Base-by-base conservation (phyloP, 2,329 filamentous ascomycete genomes). In the Cladosporium austrohemisphaericum region DNA sequence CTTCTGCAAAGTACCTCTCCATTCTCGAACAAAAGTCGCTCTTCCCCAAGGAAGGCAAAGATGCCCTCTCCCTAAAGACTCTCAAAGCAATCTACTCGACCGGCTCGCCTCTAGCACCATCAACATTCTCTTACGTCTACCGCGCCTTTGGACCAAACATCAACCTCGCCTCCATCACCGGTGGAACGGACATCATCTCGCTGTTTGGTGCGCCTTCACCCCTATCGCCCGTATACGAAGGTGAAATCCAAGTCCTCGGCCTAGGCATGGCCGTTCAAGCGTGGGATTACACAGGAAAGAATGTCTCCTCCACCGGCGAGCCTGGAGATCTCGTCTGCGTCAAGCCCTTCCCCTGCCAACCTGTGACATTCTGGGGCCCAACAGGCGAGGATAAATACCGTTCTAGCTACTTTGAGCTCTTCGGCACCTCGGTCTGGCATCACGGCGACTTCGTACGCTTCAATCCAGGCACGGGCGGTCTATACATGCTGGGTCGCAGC, bases 181-280 rank as follows among this genome's bases (percentile, higher is more conserved):
- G 93, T 29, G 93, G 92, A 41, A 97, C 92, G 3, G 93, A 98
- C 65, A 97, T 97, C 60, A 88, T 97, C 56, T 95, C 91, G 1
- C 80, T 97, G 26, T 98, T 97, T 62, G 92, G 91, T 35, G 85
- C 88, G 0, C 87, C 90, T 0, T 92, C 85, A 49, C 74, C 73
- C 1, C 64, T 77, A 3, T 59, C 70, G 6, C 72, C 74, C 8
- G 74, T 77, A 22, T 73, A 74, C 58, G 67, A 69, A 50, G 74
- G 74, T 53, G 74, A 77, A 49, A 76, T 77, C 44, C 74, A 77
- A 58, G 68, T 65, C 13, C 63, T 72, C 1, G 74, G 74, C 9
- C 67, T 77, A 1, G 74, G 74, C 33, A 76, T 77, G 74, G 71
- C 72, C 3, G 71, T 76, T 16, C 68, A 70, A 52, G 73, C 73